Base-by-base conservation (phyloP, 305 asterid species). In the Caryopteris hybrid region DNA sequence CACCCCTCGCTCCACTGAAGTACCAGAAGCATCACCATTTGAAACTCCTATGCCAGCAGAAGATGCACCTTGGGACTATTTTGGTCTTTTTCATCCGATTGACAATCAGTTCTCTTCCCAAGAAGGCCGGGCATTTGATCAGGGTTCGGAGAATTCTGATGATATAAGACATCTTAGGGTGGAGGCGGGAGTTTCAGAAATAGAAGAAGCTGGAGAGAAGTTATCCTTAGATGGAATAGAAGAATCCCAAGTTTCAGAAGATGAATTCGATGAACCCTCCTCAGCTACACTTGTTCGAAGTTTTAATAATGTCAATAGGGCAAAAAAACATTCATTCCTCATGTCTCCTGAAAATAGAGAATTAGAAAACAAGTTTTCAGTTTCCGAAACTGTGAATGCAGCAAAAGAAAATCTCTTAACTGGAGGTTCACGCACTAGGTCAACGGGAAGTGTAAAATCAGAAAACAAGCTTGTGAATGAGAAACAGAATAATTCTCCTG, bases 201-300 rank as follows among this genome's bases (percentile, higher is more conserved):
- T 73, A 41, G 91, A 77, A 58, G 87, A 80, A 39, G 81, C 54
- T 47, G 87, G 76, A 50, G 92, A 82, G 69, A 83, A 83, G 68
- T 52, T 75, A 20, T 84, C 95, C 52, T 79, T 83, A 5, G 78
- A 58, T 65, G 87, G 81, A 60, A 74, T 66, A 54, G 91, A 78
- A 55, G 98, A 85, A 51, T 83, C 94, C 43, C 87, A 82, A 71
- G 84, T 72, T 17, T 89, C 99, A 12, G 97, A 92, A 65, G 99
- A 91, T 80, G 99, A 89, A 73, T 94, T 94, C 65, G 96, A 94
- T 22, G 99, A 89, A 64, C 98, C 99, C 70, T 78, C 95, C 12
- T 61, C 85, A 39, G 90, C 80, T 53, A 82, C 84, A 38, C 95
- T 94, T 22, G 97, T 91, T 60, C 87, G 95, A 71, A 91, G 96